phyloP scores from a whole-genome alignment of 2,329 filamentous ascomycete species.

The Aspergillus tanneri region DNA sequence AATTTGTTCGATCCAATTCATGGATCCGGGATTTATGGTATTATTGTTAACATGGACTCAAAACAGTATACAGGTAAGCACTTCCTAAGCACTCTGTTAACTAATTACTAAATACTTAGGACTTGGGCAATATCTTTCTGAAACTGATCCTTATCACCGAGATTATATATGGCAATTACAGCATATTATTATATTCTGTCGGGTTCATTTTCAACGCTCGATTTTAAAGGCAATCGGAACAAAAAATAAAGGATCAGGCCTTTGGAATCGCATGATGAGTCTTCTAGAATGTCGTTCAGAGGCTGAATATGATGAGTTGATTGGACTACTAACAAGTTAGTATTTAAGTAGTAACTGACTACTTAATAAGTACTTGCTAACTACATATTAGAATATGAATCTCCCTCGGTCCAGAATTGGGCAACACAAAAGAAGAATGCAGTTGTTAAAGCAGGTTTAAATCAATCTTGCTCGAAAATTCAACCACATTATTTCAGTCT shows the following conservation, averaged over 20 bases:
- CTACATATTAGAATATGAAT: no score
- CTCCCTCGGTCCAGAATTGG: conserved; percentile 10
- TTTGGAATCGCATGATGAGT: conserved; percentile 10
- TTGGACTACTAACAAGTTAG: conserved; percentile 9
- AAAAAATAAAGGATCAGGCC: conserved; percentile 2
- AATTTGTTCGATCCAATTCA: conserved; percentile 6
- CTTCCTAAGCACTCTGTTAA: neutral
- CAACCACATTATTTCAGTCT: conserved; percentile 4
- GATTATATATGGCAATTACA: conserved; percentile 9
- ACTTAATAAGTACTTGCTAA: neutral
- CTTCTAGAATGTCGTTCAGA: conserved; percentile 7
- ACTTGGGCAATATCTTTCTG: conserved; percentile 9
- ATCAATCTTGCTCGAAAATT: conserved; percentile 7
- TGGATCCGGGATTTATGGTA: conserved; percentile 5
- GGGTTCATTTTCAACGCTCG: conserved; percentile 11
- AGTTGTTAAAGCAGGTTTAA: conserved; percentile 8
- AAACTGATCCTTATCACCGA: conserved; percentile 9
- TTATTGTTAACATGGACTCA: conserved; percentile 10
- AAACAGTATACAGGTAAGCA: conserved; percentile 9
- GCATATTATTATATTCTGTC: conserved; percentile 12
- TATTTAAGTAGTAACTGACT: conserved; percentile 1
- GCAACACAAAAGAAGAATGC: conserved; percentile 8
- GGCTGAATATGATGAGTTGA: neutral
- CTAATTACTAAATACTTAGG: conserved; percentile 4
- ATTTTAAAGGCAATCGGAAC: conserved; percentile 7